Conservation (phyloP, 148 eudicot genomes). For the Rhododendron molle region DNA sequence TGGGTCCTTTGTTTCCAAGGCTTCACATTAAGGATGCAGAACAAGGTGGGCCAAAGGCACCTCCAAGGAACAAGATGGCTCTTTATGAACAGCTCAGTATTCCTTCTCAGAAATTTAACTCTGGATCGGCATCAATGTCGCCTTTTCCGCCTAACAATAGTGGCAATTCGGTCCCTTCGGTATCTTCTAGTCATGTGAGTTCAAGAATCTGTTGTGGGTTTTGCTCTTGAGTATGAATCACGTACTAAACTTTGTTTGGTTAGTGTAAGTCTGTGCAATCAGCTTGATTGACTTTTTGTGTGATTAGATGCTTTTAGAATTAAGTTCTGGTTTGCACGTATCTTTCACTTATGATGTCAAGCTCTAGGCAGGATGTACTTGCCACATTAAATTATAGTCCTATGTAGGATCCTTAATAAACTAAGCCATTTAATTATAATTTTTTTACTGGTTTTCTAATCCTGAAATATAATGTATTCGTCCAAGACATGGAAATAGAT, state of each 20-base stretch:
- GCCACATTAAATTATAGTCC: background rate
- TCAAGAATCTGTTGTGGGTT: background rate
- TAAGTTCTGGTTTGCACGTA: background rate
- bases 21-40: slow-evolving; percentile 61
- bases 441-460: background rate
- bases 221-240: background rate
- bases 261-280: background rate
- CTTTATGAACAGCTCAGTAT: slow-evolving; percentile 50
- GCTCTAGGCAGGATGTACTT: background rate
- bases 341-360: background rate
- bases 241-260: background rate
- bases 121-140: slow-evolving; percentile 27
- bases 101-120: slow-evolving; percentile 29
- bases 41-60: slow-evolving; percentile 65
- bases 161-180: slow-evolving; percentile 14
- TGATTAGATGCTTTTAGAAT: background rate
- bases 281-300: background rate
- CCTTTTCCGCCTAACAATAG: slow-evolving; percentile 28
- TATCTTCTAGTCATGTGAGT: slow-evolving; percentile 48
- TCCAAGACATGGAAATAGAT: background rate
- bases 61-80: slow-evolving; percentile 90
- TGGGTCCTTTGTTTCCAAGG: slow-evolving; percentile 73
- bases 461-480: background rate
- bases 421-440: background rate
- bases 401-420: background rate